These are phyloP conservation scores for Metschnikowia anglica DNA, from an alignment of 805 yeast species.

Conservation along the genomic window DNA sequence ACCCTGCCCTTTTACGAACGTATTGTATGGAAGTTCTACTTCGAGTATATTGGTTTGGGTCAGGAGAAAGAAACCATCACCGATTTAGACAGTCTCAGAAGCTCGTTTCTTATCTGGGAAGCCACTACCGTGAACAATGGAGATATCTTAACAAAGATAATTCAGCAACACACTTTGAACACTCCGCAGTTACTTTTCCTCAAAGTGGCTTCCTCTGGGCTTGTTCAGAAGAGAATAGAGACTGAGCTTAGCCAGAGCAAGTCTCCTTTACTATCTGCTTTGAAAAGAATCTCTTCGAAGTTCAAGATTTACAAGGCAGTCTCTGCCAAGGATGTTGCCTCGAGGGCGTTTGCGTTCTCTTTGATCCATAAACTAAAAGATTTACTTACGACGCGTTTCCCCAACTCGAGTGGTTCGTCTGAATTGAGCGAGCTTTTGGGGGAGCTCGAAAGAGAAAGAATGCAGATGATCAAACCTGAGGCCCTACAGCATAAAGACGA, in stretches of 20 bases:
- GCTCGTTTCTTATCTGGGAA: slow-evolving; percentile 42
- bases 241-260: slow-evolving; percentile 15
- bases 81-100: slow-evolving; percentile 22
- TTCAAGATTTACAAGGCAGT: slow-evolving; percentile 25
- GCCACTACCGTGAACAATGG: slow-evolving; percentile 23
- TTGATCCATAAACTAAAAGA: slow-evolving; percentile 16
- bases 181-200: slow-evolving; percentile 29
- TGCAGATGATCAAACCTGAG: slow-evolving; percentile 8
- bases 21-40: slow-evolving; percentile 42
- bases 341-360: slow-evolving; percentile 18
- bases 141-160: slow-evolving; percentile 19
- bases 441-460: slow-evolving; percentile 8
- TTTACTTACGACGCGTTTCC: slow-evolving; percentile 7
- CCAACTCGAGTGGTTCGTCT: not conserved
- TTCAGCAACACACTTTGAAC: slow-evolving; percentile 19
- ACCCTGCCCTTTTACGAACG: slow-evolving; percentile 41
- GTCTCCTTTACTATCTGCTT: slow-evolving; percentile 26
- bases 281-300: slow-evolving; percentile 35
- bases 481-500: not conserved
- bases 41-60: slow-evolving; percentile 29
- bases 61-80: slow-evolving; percentile 27
- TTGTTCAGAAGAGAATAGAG: slow-evolving; percentile 18
- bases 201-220: slow-evolving; percentile 19
- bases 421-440: slow-evolving; percentile 3
- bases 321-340: slow-evolving; percentile 10